Conservation (phyloP, 208 protist species). For the Trichomonas gallinae region DNA sequence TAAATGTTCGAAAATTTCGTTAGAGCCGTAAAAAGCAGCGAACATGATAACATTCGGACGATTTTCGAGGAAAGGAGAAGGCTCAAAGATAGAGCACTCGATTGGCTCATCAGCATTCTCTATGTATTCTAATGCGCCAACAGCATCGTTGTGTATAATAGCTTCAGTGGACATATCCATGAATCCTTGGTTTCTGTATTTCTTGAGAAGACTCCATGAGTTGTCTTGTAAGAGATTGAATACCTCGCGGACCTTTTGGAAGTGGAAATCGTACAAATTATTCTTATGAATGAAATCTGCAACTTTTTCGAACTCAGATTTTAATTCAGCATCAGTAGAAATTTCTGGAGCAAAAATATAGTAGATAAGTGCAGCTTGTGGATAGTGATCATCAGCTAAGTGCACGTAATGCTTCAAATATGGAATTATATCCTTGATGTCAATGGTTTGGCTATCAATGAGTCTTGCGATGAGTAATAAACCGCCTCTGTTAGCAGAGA, state of each 20-base stretch:
- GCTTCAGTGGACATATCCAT: neutral
- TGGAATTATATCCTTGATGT: neutral
- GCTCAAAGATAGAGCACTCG: neutral
- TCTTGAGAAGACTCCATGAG: neutral
- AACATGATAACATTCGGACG: neutral
- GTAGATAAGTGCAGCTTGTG: neutral
- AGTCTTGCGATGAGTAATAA: neutral
- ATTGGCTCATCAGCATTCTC: neutral
- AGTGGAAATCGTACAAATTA: neutral
- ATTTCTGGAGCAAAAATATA: neutral
- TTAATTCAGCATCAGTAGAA: neutral
- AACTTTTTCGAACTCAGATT: neutral
- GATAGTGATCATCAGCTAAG: neutral
- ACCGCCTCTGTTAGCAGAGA: neutral
- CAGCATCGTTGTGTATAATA: neutral
- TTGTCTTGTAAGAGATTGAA: neutral
- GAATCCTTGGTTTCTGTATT: neutral
- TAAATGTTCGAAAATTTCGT: neutral
- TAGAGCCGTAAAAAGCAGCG: neutral
- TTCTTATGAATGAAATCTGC: neutral
- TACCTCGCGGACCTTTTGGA: neutral
- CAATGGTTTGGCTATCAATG: neutral
- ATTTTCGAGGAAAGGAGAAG: neutral
- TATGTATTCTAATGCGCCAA: neutral
- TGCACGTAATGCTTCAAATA: neutral